phyloP scores from a whole-genome alignment of 2,329 filamentous ascomycete species.

The Hypoxylon sp. region DNA sequence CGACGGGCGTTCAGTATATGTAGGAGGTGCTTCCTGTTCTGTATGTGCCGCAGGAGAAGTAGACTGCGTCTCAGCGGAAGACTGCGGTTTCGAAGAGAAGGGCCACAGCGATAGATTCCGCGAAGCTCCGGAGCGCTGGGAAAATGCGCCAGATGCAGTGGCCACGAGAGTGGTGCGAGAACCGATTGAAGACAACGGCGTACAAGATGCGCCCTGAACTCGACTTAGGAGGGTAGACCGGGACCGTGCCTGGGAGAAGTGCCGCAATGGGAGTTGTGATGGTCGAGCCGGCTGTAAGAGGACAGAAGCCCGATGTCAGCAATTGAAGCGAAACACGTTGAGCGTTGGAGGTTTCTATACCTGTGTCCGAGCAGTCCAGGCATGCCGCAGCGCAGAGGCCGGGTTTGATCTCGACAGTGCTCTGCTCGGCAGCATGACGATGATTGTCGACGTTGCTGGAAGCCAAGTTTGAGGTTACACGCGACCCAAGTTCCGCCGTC shows the following conservation, averaged over 20 bases:
- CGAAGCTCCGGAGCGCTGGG: conserved; percentile 48
- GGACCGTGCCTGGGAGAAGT: conserved; percentile 45
- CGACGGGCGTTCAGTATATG: conserved; percentile 3
- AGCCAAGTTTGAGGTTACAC: conserved; percentile 10
- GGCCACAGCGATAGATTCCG: conserved; percentile 52
- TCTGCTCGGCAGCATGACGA: conserved; percentile 67
- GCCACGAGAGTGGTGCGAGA: conserved; percentile 27
- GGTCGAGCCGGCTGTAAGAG: conserved; percentile 38
- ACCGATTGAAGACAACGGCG: conserved; percentile 36
- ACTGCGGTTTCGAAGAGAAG: conserved; percentile 47
- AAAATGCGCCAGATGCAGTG: conserved; percentile 45
- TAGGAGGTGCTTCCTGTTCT: conserved; percentile 22
- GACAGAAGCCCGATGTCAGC: conserved; percentile 37
- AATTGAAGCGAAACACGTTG: not conserved
- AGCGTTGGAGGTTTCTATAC: conserved; percentile 46
- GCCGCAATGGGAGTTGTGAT: conserved; percentile 35
- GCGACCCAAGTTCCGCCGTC: conserved; percentile 17
- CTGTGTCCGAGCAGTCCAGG: conserved; percentile 44
- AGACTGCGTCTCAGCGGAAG: conserved; percentile 36
- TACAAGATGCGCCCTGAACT: conserved; percentile 25
- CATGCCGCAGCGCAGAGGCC: conserved; percentile 56
- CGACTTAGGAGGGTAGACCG: conserved; percentile 41
- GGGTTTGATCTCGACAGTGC: conserved; percentile 62
- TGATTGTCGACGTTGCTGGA: conserved; percentile 28
- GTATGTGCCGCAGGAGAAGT: conserved; percentile 38